Evolutionary conservation across 176 grass and related monocot species (phyloP), one percentile per base, ranked within the genome.

Genomic region (Rhipidocladum racemiflorum): DNA sequence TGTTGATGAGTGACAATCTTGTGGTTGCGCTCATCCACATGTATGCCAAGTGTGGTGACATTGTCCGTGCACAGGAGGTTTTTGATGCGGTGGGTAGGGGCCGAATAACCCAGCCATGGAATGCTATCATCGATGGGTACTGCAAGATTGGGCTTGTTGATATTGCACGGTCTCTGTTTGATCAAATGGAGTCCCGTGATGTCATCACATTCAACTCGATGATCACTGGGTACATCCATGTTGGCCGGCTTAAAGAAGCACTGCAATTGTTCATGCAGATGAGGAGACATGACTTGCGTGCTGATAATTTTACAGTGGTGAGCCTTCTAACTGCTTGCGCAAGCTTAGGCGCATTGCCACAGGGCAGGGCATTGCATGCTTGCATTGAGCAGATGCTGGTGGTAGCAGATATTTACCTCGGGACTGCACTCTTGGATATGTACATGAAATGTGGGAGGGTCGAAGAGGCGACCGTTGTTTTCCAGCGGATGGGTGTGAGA

Each of bases 371-470:
- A 39, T 83, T 94, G 70, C 92, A 94, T 55, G 89, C 87, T 82
- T 87, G 62, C 62, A 51, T 89, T 3, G 89, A 91, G 73, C 81
- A 87, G 73, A 80, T 87, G 68, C 54, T 91, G 14, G 87, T 89
- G 6, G 81, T 89, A 64, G 44, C 59, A 38, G 92, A 94, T 87
- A 42, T 89, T 65, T 94, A 87, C 62, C 66, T 94, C 29, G 89
- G 77, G 15, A 91, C 92, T 39, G 72, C 89, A 87, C 78, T 94
- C n/a, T 9, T 94, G 84, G 89, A 94, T 77, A 94, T 94, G 92
- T 89, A 91, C 66, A 84, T 91, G 81, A 94, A 94, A 84, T 94
- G 92, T 75, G 89, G 92, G 67, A 89, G 87, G 77, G 80, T 85
- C 32, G 67, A 85, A 43, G 86, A 91, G 59, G 89, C 89, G 42